phyloP scores from a whole-genome alignment of 2,329 filamentous ascomycete genomes.

The Mycosphaerella sp. region DNA sequence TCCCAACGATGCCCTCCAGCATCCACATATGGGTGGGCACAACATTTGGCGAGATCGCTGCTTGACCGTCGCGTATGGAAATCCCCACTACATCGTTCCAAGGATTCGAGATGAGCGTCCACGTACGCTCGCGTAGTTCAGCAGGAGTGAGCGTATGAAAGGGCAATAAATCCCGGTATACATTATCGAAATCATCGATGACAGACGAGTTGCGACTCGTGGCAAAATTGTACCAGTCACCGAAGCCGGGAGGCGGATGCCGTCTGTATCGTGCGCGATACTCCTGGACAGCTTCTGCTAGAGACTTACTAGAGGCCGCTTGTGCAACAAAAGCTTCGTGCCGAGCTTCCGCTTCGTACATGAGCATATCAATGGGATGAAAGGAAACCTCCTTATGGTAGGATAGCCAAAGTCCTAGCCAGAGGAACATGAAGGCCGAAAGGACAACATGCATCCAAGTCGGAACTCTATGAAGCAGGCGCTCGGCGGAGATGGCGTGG shows the following conservation, averaged over 20 bases:
- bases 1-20: slow-evolving; percentile 48
- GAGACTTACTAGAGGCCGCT: slow-evolving; percentile 42
- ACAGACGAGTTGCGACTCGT: slow-evolving; percentile 46
- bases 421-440: slow-evolving; percentile 39
- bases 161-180: slow-evolving; percentile 50
- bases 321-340: slow-evolving; percentile 47
- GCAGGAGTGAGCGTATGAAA: slow-evolving; percentile 49
- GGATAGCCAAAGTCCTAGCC: slow-evolving; percentile 37
- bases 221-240: slow-evolving; percentile 55
- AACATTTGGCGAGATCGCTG: slow-evolving; percentile 45
- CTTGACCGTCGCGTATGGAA: slow-evolving; percentile 49
- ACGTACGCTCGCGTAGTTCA: slow-evolving; percentile 48
- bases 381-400: slow-evolving; percentile 37
- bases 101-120: slow-evolving; percentile 47
- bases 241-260: slow-evolving; percentile 54
- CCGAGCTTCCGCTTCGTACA: slow-evolving; percentile 44
- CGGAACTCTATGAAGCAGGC: slow-evolving; percentile 19
- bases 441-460: slow-evolving; percentile 35
- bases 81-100: slow-evolving; percentile 53
- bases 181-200: slow-evolving; percentile 56
- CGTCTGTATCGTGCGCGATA: slow-evolving; percentile 50
- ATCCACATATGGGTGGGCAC: slow-evolving; percentile 53
- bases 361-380: slow-evolving; percentile 52
- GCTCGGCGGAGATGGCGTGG: neutral
- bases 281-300: slow-evolving; percentile 45